Evolutionary conservation across 2,329 filamentous ascomycete genomes (phyloP), one percentile per base, ranked within the genome.

Genomic region (Exophiala calicioides): DNA sequence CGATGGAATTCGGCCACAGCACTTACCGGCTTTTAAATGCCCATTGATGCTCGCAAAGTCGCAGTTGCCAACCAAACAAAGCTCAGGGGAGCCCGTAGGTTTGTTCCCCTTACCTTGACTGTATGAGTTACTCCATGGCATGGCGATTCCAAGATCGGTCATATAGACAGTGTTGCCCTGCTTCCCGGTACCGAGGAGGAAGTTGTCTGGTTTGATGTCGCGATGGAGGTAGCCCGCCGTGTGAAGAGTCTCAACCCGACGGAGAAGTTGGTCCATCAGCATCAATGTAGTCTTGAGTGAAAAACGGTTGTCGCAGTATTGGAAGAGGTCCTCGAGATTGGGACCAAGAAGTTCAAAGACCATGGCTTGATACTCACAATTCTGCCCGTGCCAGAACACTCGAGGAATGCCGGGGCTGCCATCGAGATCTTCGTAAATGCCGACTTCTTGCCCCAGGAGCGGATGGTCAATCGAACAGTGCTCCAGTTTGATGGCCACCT

Each of bases 131-230:
- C n/a, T n/a, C n/a, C n/a, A n/a, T n/a, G n/a, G n/a, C n/a, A n/a
- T n/a, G n/a, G 60, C 54, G 27, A 63, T 44, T 29, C 59, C 60
- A 33, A 64, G 55, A 47, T 62, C 61, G 27, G 61, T 58, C 26
- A 57, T 54, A 34, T 58, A 59, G 26, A 63, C 37, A 7, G 52
- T 49, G 37, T 64, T 63, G 29, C 59, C 60, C 35, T 58, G 46
- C 33, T 51, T 58, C 16, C 58, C 58, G 21, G 42, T 52, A 3
- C 58, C 60, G 29, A 63, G 43, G 29, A 63, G 47, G 49, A 62
- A 62, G 46, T 62, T 62, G 18, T 62, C 59, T 3, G 61, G 61
- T 50, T 64, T 63, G 47, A 64, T 52, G 42, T 63, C 60, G 35
- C 57, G 53, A 58, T 63, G 57, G 18, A 64, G 48, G 42, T 56